Base-by-base conservation (phyloP, 257 asterid genomes). In the Plantago ovata region DNA sequence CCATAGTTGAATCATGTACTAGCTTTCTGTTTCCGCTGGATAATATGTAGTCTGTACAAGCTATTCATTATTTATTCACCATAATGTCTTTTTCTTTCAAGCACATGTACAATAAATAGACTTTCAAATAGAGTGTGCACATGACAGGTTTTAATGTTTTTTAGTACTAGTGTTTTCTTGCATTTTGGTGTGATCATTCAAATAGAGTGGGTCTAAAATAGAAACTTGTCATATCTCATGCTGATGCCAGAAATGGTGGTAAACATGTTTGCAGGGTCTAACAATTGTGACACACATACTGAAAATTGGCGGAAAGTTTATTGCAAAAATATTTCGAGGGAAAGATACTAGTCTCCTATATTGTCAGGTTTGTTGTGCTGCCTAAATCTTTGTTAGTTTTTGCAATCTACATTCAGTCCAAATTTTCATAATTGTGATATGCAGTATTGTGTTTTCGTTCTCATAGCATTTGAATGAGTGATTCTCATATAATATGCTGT, bases 241-340 rank as follows among this genome's bases (percentile, higher is more conserved):
- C 68, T 70, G 61, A 69, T 53, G 49, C 51, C 68, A 41, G 28
- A 36, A 20, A 50, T 22, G 56, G 56, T 73, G 52, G 46, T 59
- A 42, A 73, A 63, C 63, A 61, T 71, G 63, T 44, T 71, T 77
- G 82, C 95, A 93, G 98, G 97, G 94, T 62, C 73, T 93, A 63
- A 93, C 95, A 22, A 86, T 93, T 38, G 98, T 93, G 58, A 82
- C 98, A 4, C 98, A 89, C 83, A 86, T 89, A 82, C 94, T 93
- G 38, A 89, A 86, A 75, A 36, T 3, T 7, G 95, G 97, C 40
- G 99, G 99, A 40, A 89, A 84, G 77, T 89, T 89, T 73, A 89
- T 93, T 45, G 97, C 99, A 47, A 93, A 93, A 79, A 81, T 89
- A 64, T 93, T 93, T 72, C 81, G 97, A 67, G 99, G 99, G 72